Base-by-base conservation (phyloP, 768 basidiomycete genomes). In the Naganishia vaughanmartiniae region DNA sequence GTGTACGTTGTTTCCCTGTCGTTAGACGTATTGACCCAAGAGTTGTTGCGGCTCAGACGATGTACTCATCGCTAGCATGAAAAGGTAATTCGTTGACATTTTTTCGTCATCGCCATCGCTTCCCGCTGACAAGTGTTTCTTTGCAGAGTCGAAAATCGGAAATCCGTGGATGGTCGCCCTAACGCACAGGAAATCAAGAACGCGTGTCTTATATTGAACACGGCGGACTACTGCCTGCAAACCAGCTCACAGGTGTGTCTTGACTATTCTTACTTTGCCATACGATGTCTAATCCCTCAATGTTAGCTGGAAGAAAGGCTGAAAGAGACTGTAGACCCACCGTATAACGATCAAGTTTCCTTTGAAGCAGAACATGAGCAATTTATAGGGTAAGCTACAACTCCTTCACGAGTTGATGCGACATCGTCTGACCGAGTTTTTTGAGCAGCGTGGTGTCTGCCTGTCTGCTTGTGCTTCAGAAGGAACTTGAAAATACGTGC, bases 211-310 rank as follows among this genome's bases (percentile, higher is more conserved):
- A 82, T 95, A 30, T 88, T 99, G 77, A 98, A 99, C 76, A 99
- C 96, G 0, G 95, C 94, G 0, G 94, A 98, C 78, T 99, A 98
- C 78, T 99, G 96, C 77, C 90, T 93, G 73, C 87, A 87, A 0
- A 99, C 95, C 2, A 91, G 94, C 0, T 77, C 87, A 24, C 92
- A 96, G 86, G 93, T 89, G 75, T 12, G 83, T 74, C 9, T 36
- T 36, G 31, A 21, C 11, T 48, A 36, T 3, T 4, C 12, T n/a
- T 53, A 4, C 12, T n/a, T 51, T 51, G 48, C 1, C n/a, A n/a
- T n/a, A 15, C 21, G 48, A 7, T 51, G 24, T 67, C 70, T 15
- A 39, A 30, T 19, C 15, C 0, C 14, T 24, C 31, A 14, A 5
- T n/a, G 60, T 28, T 77, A 97, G 92, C 85, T 99, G 33, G 96